Evolutionary conservation across 108 stramenopile genomes (phyloP), one percentile per base, ranked within the genome.

Genomic region (Fragilaria crotonensis): DNA sequence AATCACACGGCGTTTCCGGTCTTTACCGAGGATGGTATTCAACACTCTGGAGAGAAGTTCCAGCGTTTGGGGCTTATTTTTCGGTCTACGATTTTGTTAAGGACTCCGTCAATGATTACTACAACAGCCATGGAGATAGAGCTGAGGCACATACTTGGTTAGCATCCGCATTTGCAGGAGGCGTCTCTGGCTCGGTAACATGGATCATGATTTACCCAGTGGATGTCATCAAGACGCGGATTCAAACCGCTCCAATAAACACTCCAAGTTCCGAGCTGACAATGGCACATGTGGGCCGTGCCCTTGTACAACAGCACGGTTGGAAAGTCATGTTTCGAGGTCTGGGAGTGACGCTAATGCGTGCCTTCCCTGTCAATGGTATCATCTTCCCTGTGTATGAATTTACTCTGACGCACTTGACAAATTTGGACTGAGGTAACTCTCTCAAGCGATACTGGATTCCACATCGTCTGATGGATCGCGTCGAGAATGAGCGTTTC

Each of bases 311-410:
- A 33, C 63, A 81, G 52, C 62, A 86, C 60, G 90, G 90, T 17
- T 73, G 64, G 63, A 48, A 44, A 33, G 50, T 65, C 48, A 78
- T 97, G 45, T 94, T 94, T 60, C 83, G 95, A 17, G 96, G 96
- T 23, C 59, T 94, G 25, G 76, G 82, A 19, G 73, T 95, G 22
- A 93, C 96, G 9, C 27, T 95, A 33, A 54, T 87, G 5, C 78
- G 96, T 50, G 95, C 96, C 3, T 91, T 96, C 51, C 96, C 96
- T 0, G 95, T 96, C 27, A 97, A 97, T 74, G 94, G 80, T 18
- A 83, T 84, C 14, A 83, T 95, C 26, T 97, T 97, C 51, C 93
- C 91, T 1, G 86, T 87, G 19, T 94, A 94, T 62, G 95, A 95
- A 44, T 82, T 75, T 58, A 77, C 76, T 2, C 72, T 88, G 44